phyloP scores from a whole-genome alignment of 2,329 filamentous ascomycete genomes.

The Microsporum audouinii region DNA sequence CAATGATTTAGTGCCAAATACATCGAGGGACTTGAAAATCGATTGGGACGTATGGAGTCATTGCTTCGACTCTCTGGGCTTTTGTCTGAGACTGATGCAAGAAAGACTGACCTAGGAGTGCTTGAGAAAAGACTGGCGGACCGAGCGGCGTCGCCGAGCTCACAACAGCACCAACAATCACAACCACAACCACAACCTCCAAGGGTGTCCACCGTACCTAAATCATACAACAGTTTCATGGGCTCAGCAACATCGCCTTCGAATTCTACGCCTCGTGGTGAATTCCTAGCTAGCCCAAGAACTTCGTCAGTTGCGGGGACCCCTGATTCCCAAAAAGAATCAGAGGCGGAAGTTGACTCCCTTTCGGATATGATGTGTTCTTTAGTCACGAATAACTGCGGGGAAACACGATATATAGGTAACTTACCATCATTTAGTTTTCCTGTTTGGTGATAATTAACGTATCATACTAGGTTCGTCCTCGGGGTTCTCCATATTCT shows the following conservation, averaged over 20 bases:
- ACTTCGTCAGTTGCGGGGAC: conserved; percentile 37
- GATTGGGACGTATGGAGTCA: conserved; percentile 90
- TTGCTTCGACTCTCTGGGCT: conserved; percentile 76
- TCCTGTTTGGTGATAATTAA: neutral
- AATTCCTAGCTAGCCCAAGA: conserved; percentile 39
- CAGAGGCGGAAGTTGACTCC: conserved; percentile 65
- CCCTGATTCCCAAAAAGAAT: conserved; percentile 42
- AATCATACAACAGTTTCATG: conserved; percentile 21
- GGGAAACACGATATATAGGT: conserved; percentile 95
- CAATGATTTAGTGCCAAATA: conserved; percentile 66
- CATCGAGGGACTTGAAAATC: conserved; percentile 91
- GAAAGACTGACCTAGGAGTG: conserved; percentile 74
- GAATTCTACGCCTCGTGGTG: conserved; percentile 37
- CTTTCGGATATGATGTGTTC: conserved; percentile 99
- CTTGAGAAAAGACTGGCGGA: conserved; percentile 65
- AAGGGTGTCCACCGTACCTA: neutral
- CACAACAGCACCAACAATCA: conserved; percentile 3
- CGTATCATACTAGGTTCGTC: conserved; percentile 60
- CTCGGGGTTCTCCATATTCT: conserved; percentile 97
- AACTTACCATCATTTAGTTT: conserved; percentile 21
- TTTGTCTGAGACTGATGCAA: conserved; percentile 72
- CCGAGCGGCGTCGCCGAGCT: conserved; percentile 21
- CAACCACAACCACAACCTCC: conserved; percentile 6
- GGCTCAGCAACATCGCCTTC: neutral
- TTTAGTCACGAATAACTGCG: conserved; percentile 83